Conservation (phyloP, 768 basidiomycete species). For the Naematelia aurantialba region DNA sequence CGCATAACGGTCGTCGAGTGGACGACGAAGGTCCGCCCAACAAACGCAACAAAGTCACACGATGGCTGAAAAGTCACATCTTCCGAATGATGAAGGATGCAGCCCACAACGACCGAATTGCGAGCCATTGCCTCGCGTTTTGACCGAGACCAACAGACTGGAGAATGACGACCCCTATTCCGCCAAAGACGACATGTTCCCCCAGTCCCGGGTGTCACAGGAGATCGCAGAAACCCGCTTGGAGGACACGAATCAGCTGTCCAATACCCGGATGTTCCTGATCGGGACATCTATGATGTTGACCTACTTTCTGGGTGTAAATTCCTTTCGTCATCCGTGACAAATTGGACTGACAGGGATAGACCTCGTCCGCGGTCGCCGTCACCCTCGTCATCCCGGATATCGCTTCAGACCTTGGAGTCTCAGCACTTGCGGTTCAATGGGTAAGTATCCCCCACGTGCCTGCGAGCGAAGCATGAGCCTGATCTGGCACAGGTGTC, state of each 20-base stretch:
- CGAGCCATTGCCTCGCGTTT: background rate
- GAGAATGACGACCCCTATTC: too few relatives aligned
- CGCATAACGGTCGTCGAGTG: background rate
- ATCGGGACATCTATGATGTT: slow-evolving; percentile 16
- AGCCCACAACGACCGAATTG: background rate
- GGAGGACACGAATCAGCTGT: background rate
- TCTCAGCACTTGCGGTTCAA: slow-evolving; percentile 18
- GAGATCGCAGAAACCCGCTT: too few relatives aligned
- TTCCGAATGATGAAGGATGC: background rate
- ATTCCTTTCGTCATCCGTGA: slow-evolving; percentile 3
- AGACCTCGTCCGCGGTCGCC: slow-evolving; percentile 3
- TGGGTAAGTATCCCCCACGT: slow-evolving; percentile 13
- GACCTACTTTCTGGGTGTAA: slow-evolving; percentile 29
- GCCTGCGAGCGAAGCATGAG: background rate
- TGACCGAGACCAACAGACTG: too few relatives aligned
- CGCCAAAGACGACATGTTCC: background rate
- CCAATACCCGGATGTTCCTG: slow-evolving; percentile 3
- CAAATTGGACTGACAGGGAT: background rate
- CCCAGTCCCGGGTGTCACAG: background rate
- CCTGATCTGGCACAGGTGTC: slow-evolving; percentile 4
- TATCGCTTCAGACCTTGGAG: slow-evolving; percentile 16
- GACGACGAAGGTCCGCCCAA: background rate
- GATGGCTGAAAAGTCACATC: background rate
- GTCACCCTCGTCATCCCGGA: slow-evolving; percentile 13
- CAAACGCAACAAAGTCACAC: background rate